Evolutionary conservation across 768 basidiomycete species (phyloP), one percentile per base, ranked within the genome.

Genomic region (Leccinum imitatum): DNA sequence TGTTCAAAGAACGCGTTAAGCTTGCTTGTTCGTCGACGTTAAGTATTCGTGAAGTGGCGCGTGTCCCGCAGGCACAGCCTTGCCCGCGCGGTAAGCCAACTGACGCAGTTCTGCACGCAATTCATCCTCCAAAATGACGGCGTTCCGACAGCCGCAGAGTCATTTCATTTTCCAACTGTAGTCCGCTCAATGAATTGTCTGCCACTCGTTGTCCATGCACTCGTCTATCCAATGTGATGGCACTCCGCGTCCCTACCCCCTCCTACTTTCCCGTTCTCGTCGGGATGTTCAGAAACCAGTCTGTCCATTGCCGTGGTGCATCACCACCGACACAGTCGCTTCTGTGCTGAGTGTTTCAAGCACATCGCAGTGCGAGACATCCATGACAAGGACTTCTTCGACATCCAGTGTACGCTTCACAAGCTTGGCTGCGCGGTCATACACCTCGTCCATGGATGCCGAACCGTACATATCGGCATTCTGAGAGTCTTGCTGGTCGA

Each of bases 391-490:
- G 46, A 93, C 92, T 35, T 93, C 93, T 72, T 96, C 93, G 10
- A 96, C 89, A 69, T 95, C 95, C 44, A 98, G 81, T 0, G 95
- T 96, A 50, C 89, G 84, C 73, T 90, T 87, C 60, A 98, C 91
- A 46, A 98, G 84, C 66, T 87, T 88, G 37, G 93, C 91, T 0
- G 95, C 95, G n/a, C 86, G 87, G 61, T 91, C 87, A 67, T 96
- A 98, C 10, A 98, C 87, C 61, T 84, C 86, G 68, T 95, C 91
- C 93, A 97, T 96, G 76, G 81, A 74, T 39, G 65, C 65, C 9
- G 69, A 69, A 44, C 59, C 51, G 21, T 69, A 74, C 61, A 67
- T 63, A 50, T 74, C 65, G 37, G 60, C 9, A 19, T 50, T 58
- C 50, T 56, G 61, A 17, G 71, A 63, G 11, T 79, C 75, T 53